Evolutionary conservation across 2,329 filamentous ascomycete genomes (phyloP), one percentile per base, ranked within the genome.

Genomic region (Colletotrichum aenigma): DNA sequence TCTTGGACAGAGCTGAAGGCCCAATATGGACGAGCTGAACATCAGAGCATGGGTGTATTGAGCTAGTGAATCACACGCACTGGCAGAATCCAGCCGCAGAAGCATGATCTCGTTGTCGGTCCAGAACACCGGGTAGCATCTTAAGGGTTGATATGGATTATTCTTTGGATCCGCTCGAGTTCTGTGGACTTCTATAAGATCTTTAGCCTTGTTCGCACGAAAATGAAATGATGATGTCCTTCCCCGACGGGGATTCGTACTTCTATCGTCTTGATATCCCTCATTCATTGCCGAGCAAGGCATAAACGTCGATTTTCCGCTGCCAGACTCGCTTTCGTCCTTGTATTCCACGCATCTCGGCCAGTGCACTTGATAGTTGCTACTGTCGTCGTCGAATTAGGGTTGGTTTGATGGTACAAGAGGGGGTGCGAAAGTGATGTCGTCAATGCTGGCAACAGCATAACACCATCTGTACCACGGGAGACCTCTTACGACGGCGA

Each of bases 231-330:
- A n/a, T 4, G 38, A 48, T 18, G 38, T 5, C 12, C 7, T 8
- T 43, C 18, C 38, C 2, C 18, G 9, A 48, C 3, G 43, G 0
- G 9, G 0, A n/a, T 48, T 48, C 9, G 9, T 0, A n/a, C 6
- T 1, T 43, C 38, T 4, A 9, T 10, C 3, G 18, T 43, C 38
- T n/a, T 43, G 38, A 43, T n/a, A 43, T 9, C 18, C 1, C 38
- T 43, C 8, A 2, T 2, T n/a, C 2, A n/a, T 43, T 10, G 8
- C 3, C 2, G 18, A 43, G 3, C 18, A 43, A 3, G 43, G 43
- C 43, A 48, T 3, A 21, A 21, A 43, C 3, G 2, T 1, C 18
- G 8, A 43, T n/a, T 6, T 0, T 43, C 8, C 38, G 18, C 38
- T 43, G 2, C 4, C 2, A 6, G 18, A n/a, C 4, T n/a, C 8